phyloP scores from a whole-genome alignment of 2,329 filamentous ascomycete species.

The Aureobasidium sp. region DNA sequence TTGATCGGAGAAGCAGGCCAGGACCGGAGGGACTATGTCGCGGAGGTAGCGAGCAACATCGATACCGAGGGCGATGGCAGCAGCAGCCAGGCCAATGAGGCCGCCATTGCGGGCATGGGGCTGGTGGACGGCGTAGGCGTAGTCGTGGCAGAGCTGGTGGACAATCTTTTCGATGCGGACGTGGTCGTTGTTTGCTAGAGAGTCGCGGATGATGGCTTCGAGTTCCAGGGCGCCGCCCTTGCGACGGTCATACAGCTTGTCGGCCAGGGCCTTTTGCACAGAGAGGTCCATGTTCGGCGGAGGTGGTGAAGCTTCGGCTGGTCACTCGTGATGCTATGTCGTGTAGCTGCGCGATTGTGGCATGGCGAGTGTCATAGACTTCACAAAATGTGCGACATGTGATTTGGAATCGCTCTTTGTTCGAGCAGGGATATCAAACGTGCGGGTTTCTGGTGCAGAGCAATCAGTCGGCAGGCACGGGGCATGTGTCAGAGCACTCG shows the following conservation, averaged over 20 bases:
- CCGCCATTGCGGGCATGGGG: constrained; percentile 95
- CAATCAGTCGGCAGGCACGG: background rate
- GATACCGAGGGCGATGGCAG: constrained; percentile 86
- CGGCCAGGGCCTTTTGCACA: constrained; percentile 85
- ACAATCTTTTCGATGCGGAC: constrained; percentile 78
- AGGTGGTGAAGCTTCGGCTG: background rate
- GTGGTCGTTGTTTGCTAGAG: constrained; percentile 67
- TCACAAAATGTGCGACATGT: background rate
- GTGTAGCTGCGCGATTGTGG: background rate
- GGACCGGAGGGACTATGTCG: constrained; percentile 89
- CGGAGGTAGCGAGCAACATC: constrained; percentile 87
- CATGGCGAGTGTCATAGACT: background rate
- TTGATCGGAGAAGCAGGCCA: constrained; percentile 96
- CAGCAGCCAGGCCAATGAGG: constrained; percentile 88
- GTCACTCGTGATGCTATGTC: background rate
- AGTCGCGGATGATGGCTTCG: constrained; percentile 81
- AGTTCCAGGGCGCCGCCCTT: constrained; percentile 97
- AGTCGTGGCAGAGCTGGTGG: constrained; percentile 94
- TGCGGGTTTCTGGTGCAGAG: background rate
- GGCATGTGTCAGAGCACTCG: too few relatives aligned
- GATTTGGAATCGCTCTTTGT: background rate
- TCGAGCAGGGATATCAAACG: background rate
- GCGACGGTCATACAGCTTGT: constrained; percentile 98
- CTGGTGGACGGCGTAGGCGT: constrained; percentile 93
- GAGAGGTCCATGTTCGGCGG: constrained; percentile 65